These are phyloP conservation scores for Clavaria fumosa DNA, from an alignment of 768 basidiomycete species.

Conservation along the genomic window DNA sequence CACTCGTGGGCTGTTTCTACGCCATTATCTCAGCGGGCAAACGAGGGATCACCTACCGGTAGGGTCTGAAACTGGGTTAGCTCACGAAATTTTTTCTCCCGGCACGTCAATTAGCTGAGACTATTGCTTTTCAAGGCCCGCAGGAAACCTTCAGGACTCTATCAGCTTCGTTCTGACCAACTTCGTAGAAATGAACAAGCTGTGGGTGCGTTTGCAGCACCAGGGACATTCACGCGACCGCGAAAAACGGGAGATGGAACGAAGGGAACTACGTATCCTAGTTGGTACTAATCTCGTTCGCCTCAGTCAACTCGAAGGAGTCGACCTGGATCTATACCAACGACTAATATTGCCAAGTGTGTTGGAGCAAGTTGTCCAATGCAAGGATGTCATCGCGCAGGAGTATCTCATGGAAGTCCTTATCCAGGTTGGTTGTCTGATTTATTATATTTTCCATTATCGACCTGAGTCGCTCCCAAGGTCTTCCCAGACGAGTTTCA, in stretches of 20 bases:
- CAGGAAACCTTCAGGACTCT: slow-evolving; percentile 87
- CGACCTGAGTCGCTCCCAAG: slow-evolving; percentile 23
- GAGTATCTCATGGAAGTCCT: slow-evolving; percentile 99
- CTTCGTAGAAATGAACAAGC: slow-evolving; percentile 99
- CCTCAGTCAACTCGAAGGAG: slow-evolving; percentile 88
- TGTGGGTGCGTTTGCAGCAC: slow-evolving; percentile 97
- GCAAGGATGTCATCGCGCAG: slow-evolving; percentile 97
- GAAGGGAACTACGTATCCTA: slow-evolving; percentile 85
- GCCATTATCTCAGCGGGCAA: slow-evolving; percentile 95
- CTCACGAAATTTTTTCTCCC: no score
- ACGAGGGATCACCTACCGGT: slow-evolving; percentile 91
- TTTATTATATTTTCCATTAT: neutral
- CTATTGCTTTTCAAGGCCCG: no score
- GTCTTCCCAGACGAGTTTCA: slow-evolving; percentile 99
- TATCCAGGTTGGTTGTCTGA: slow-evolving; percentile 58
- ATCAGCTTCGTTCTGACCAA: slow-evolving; percentile 93
- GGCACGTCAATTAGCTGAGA: no score
- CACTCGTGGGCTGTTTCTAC: slow-evolving; percentile 87
- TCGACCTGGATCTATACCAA: slow-evolving; percentile 87
- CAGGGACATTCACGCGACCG: slow-evolving; percentile 94
- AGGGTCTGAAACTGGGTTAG: slow-evolving; percentile 70
- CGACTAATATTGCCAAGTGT: slow-evolving; percentile 78
- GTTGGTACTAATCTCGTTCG: slow-evolving; percentile 98
- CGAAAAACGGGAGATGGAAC: slow-evolving; percentile 94
- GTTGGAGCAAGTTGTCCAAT: slow-evolving; percentile 93